phyloP scores from a whole-genome alignment of 1,139 yeast species.

The Kodamaea ohmeri region DNA sequence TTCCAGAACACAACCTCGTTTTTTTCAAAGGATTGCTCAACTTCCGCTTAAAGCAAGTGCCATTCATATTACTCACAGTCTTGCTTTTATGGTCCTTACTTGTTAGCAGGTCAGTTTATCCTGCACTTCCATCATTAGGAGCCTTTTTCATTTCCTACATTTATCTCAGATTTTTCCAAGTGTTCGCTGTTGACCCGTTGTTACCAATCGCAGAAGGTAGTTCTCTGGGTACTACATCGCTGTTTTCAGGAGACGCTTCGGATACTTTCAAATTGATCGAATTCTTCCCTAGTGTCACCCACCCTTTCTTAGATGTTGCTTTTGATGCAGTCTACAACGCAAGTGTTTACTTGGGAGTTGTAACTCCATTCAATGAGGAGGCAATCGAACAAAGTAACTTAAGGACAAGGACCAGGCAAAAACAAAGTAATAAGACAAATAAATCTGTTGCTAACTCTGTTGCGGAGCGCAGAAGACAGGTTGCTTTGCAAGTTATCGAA shows the following conservation, averaged over 20 bases:
- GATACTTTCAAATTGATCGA: constrained; percentile 83
- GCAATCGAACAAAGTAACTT: constrained; percentile 72
- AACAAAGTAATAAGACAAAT: constrained; percentile 40
- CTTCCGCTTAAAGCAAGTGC: constrained; percentile 71
- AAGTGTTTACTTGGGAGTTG: constrained; percentile 51
- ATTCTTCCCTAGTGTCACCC: constrained; percentile 66
- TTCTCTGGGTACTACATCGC: constrained; percentile 18
- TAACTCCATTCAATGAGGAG: constrained; percentile 68
- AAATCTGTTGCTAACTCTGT: constrained; percentile 52
- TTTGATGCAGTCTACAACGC: constrained; percentile 54
- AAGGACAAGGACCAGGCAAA: constrained; percentile 60
- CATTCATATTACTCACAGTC: constrained; percentile 53
- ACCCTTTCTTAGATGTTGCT: constrained; percentile 52
- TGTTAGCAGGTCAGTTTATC: constrained; percentile 41
- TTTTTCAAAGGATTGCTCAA: constrained; percentile 62
- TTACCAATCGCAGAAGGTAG: constrained; percentile 38
- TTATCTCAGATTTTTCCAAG: constrained; percentile 75
- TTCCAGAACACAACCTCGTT: constrained; percentile 82
- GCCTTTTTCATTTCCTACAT: constrained; percentile 72
- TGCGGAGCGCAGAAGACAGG: constrained; percentile 83
- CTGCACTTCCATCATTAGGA: constrained; percentile 62
- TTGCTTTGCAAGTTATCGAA: constrained; percentile 79
- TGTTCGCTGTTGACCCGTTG: constrained; percentile 35
- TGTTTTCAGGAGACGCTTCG: constrained; percentile 77
- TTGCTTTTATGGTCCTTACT: constrained; percentile 47